These are phyloP conservation scores for Lachancea meyersii DNA, from an alignment of 805 yeast species.

Conservation along the genomic window DNA sequence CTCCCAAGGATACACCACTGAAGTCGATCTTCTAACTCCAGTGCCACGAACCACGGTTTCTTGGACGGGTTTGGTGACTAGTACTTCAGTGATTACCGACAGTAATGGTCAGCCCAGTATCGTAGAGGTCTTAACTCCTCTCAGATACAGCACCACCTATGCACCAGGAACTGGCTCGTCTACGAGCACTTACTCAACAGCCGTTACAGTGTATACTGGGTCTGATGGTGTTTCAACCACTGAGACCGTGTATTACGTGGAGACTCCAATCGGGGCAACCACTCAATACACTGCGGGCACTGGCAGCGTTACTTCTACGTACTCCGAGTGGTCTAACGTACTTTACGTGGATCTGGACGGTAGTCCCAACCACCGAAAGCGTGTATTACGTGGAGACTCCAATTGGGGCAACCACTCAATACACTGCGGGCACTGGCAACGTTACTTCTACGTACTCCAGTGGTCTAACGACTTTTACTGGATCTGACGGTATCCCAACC, in stretches of 20 bases:
- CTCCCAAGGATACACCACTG: constrained; percentile 4
- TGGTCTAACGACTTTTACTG: neutral
- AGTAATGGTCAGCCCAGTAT: constrained; percentile 9
- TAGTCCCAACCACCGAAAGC: neutral
- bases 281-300: neutral
- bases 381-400: neutral
- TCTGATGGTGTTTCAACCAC: neutral
- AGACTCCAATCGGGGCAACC: constrained; percentile 5
- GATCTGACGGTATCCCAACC: too few species aligned
- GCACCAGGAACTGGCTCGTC: neutral
- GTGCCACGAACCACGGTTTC: constrained; percentile 1
- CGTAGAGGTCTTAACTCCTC: constrained; percentile 3
- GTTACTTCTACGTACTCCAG: neutral
- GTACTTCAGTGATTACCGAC: constrained; percentile 4
- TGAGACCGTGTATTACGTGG: constrained; percentile 5
- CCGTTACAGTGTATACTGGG: neutral
- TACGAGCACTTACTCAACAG: neutral
- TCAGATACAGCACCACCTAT: constrained; percentile 4
- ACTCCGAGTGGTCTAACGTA: neutral
- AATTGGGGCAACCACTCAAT: neutral
- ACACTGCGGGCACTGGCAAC: neutral
- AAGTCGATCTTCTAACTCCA: constrained; percentile 2
- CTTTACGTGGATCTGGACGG: neutral
- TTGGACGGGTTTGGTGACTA: constrained; percentile 5
- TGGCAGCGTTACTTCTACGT: neutral